Evolutionary conservation across 2,329 filamentous ascomycete species (phyloP).

Genomic region (Colletotrichum endophyticum): DNA sequence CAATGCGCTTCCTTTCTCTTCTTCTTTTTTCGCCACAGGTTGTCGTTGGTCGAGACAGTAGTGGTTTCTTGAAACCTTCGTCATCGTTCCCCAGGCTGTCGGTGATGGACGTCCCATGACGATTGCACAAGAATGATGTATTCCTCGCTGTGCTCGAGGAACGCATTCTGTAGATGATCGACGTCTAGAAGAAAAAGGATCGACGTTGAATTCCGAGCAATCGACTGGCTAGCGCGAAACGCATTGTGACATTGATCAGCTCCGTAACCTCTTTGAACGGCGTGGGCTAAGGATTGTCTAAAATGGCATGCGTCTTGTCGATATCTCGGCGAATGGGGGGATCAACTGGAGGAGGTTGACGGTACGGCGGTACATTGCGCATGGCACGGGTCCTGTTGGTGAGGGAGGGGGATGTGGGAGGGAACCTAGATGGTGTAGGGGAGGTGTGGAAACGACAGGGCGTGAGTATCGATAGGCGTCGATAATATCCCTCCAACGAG

Average conservation of each 20-base stretch:
- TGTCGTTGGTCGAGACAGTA: not conserved
- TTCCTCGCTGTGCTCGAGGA: not conserved
- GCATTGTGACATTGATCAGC: not conserved
- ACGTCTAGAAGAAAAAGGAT: not conserved
- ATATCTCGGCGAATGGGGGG: not conserved
- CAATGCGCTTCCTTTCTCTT: not conserved
- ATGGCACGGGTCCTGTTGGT: not conserved
- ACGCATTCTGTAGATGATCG: not conserved
- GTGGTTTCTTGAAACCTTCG: not conserved
- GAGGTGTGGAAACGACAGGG: not conserved
- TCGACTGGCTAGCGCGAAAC: not conserved
- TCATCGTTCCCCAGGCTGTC: not conserved
- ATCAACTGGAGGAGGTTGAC: not conserved
- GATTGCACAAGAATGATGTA: not conserved
- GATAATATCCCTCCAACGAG: constrained; percentile 6
- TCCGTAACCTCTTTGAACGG: not conserved
- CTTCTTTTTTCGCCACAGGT: not conserved
- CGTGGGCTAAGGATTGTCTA: not conserved
- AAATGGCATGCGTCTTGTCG: not conserved
- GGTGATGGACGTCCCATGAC: not conserved
- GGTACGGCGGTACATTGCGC: not conserved
- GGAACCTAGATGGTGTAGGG: not conserved
- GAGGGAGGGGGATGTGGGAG: not conserved
- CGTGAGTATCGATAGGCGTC: not conserved
- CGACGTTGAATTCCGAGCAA: not conserved